These are phyloP conservation scores for Puccinia coronata DNA, from an alignment of 1,284 basidiomycete genomes.

Conservation along the genomic window DNA sequence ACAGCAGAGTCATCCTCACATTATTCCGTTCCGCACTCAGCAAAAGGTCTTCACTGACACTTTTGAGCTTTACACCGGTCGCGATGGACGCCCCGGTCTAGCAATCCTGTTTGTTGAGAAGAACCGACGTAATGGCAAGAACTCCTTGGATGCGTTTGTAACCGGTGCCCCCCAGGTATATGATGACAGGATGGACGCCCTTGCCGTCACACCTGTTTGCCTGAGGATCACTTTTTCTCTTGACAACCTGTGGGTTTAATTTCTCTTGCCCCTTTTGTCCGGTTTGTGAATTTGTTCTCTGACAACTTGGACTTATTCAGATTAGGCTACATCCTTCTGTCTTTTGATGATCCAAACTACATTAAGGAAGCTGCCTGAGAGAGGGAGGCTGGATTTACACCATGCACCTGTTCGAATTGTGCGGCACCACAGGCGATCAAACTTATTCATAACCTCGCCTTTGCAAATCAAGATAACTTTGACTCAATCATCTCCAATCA, in stretches of 20 bases:
- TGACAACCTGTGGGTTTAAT: background rate
- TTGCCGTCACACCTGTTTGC: background rate
- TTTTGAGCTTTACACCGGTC: too few relatives aligned
- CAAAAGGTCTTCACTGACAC: too few relatives aligned
- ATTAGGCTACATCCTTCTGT: background rate
- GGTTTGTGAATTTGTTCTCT: background rate
- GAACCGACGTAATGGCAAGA: conserved; percentile 1
- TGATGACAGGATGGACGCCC: background rate
- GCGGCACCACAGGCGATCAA: background rate
- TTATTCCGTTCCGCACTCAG: too few relatives aligned
- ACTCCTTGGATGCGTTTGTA: background rate
- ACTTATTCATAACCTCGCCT: background rate
- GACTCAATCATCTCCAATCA: background rate
- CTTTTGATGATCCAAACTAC: background rate
- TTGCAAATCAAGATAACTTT: background rate
- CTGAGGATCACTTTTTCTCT: conserved; percentile 16
- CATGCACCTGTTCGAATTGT: background rate
- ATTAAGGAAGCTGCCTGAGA: background rate
- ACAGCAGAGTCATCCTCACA: too few relatives aligned
- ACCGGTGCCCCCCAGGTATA: background rate
- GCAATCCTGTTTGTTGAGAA: conserved; percentile 9
- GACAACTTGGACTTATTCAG: background rate
- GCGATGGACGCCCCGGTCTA: conserved; percentile 2
- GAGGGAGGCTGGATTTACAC: background rate
- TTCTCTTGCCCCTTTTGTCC: background rate